phyloP scores from a whole-genome alignment of 192 early-diverging fungal genomes.

The Chytriomyces confervae region DNA sequence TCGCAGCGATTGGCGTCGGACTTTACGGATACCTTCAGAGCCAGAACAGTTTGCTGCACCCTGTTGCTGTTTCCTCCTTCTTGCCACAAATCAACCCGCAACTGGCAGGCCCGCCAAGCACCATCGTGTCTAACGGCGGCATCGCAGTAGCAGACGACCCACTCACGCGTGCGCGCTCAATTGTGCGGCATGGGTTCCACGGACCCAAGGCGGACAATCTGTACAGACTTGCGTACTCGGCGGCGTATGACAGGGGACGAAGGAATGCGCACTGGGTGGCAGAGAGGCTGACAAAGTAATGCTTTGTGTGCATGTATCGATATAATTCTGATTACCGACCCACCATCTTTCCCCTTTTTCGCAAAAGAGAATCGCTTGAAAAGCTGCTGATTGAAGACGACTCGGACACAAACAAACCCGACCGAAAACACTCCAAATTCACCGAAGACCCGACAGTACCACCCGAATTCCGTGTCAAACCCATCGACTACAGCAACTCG shows the following conservation, averaged over 20 bases:
- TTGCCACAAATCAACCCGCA: neutral
- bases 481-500: conserved; percentile 81
- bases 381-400: neutral
- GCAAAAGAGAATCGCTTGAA: neutral
- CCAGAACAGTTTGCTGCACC: neutral
- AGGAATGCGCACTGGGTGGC: conserved; percentile 36
- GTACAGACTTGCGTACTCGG: conserved; percentile 13
- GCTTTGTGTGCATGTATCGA: neutral
- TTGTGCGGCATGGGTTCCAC: neutral
- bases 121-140: neutral
- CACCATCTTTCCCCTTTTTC: neutral
- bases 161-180: neutral
- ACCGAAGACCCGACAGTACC: conserved; percentile 80
- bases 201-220: conserved; percentile 17
- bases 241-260: conserved; percentile 18
- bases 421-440: conserved; percentile 76
- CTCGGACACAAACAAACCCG: conserved; percentile 31
- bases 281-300: conserved; percentile 27
- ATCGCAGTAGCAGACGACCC: neutral
- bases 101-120: neutral
- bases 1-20: neutral
- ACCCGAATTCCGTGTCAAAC: conserved; percentile 70
- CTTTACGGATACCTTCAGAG: neutral
- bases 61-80: neutral
- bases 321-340: neutral